Evolutionary conservation across 306 rosid genomes (phyloP), one percentile per base, ranked within the genome.

Genomic region (Hippophae gyantsensis): DNA sequence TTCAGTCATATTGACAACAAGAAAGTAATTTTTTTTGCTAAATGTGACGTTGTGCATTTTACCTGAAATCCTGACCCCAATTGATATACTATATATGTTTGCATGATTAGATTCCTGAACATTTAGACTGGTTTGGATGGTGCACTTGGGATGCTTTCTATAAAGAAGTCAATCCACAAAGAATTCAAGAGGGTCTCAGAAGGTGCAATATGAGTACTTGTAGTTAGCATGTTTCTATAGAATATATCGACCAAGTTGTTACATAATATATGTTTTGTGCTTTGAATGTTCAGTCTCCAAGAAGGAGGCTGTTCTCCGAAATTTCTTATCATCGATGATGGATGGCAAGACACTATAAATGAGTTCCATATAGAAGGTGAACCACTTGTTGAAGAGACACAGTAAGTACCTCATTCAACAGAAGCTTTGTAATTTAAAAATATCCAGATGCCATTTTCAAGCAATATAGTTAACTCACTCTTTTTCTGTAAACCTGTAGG

Each of bases 61-160:
- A 42, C 48, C 49, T 44, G 41, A 46, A 6, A 6, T 25, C 52
- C 48, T 52, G 6, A 25, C 3, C 25, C 26, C 48, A 8, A 42
- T 11, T 18, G 3, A 26, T 9, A 18, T 61, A 9, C n/a, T n/a
- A 9, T 38, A n/a, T 6, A 13, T 42, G 41, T 10, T 9, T 40
- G 40, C 52, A 41, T 46, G 7, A 2, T 13, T 46, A 64, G 69
- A 58, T 57, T n/a, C 89, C 97, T 38, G 18, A 74, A 40, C 82
- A 78, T 64, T 56, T 83, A 55, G 85, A 89, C 60, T 83, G 71
- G 84, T 89, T 89, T 76, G 97, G 97, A 63, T 85, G 97, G 95
- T 85, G 88, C 75, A 89, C 89, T 63, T 89, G 95, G 90, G 89
- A 83, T 76, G 89, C 95, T 7, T 85, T 85, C 65, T 85, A 83